These are phyloP conservation scores for Wallacemonas collosoma DNA, from an alignment of 208 protist genomes.

Conservation along the genomic window DNA sequence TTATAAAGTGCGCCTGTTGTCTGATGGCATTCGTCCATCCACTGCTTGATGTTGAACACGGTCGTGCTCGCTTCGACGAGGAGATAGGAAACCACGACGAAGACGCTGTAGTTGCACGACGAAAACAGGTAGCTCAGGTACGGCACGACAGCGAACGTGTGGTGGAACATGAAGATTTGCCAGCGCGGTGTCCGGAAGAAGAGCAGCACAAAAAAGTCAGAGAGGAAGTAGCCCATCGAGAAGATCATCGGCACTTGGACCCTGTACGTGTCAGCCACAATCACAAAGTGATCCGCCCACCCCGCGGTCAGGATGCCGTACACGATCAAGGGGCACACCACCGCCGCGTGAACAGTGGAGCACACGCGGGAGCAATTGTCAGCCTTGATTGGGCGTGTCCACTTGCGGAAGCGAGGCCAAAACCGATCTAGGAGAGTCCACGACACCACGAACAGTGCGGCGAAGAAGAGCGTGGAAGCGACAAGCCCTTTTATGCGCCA, in stretches of 20 bases:
- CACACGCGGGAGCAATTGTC: conserved; percentile 47
- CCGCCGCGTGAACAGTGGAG: conserved; percentile 40
- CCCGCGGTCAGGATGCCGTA: conserved; percentile 33
- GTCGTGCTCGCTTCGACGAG: conserved; percentile 57
- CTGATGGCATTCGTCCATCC: conserved; percentile 37
- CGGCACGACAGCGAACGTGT: conserved; percentile 41
- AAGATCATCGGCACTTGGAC: conserved; percentile 37
- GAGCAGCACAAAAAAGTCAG: conserved; percentile 35
- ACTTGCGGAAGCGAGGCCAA: conserved; percentile 32
- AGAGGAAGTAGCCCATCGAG: conserved; percentile 49
- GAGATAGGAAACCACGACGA: conserved; percentile 46
- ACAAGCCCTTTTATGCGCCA: conserved; percentile 5
- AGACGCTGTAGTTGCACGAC: conserved; percentile 37
- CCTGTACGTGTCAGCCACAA: conserved; percentile 29
- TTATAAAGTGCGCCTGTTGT: conserved; percentile 19
- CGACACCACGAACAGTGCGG: conserved; percentile 32
- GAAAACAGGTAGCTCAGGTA: conserved; percentile 54
- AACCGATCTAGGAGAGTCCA: conserved; percentile 33
- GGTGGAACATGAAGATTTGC: conserved; percentile 39
- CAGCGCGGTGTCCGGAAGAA: conserved; percentile 40
- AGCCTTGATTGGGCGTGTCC: conserved; percentile 20
- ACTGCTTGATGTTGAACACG: conserved; percentile 36
- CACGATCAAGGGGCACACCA: conserved; percentile 42
- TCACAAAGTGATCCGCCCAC: conserved; percentile 37
- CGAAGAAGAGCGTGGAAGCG: conserved; percentile 4